phyloP scores from a whole-genome alignment of 805 yeast genomes.

The Candida michaelii region DNA sequence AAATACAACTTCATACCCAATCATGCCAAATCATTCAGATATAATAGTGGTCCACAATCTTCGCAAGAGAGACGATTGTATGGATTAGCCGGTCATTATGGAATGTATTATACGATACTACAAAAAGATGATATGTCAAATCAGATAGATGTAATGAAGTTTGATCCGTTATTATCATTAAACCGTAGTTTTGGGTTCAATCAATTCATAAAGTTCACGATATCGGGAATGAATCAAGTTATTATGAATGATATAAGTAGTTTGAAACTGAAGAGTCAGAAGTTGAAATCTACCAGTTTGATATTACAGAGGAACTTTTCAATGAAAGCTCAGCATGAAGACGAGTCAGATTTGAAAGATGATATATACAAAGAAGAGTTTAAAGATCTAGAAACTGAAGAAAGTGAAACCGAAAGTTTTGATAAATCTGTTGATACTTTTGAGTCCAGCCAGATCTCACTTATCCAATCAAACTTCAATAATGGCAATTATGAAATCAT shows the following conservation, averaged over 20 bases:
- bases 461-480: constrained; percentile 5
- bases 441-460: constrained; percentile 8
- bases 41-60: constrained; percentile 19
- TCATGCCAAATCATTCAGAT: constrained; percentile 11
- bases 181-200: not conserved
- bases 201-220: constrained; percentile 21
- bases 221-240: constrained; percentile 31
- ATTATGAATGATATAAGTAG: constrained; percentile 25
- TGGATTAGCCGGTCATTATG: constrained; percentile 38
- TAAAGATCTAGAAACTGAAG: not conserved
- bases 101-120: constrained; percentile 40
- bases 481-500: constrained; percentile 31
- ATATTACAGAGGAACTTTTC: constrained; percentile 2
- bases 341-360: no score
- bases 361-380: not conserved
- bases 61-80: not conserved
- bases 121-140: constrained; percentile 28
- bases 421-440: not conserved
- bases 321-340: not conserved
- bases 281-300: not conserved
- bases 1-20: constrained; percentile 10
- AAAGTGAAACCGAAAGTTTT: not conserved
- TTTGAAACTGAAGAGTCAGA: constrained; percentile 1
- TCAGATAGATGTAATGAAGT: constrained; percentile 3
- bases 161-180: constrained; percentile 7